Base-by-base conservation (phyloP, 2,329 filamentous ascomycete genomes). In the Myriosclerotinia duriaeana region DNA sequence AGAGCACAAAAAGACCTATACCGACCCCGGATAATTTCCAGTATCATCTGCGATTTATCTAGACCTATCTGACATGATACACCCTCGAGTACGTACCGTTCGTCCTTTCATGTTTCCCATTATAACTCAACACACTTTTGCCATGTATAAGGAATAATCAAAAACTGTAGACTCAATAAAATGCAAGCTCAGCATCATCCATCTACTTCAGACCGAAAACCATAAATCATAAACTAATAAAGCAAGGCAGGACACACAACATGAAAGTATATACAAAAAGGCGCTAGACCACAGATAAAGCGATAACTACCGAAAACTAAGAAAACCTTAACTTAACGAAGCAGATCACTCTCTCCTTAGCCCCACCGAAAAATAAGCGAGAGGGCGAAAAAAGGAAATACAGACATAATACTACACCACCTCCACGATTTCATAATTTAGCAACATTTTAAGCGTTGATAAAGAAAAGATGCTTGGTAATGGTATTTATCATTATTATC, bases 341-440 rank as follows among this genome's bases (percentile, higher is more conserved):
- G 26, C 7, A 38, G 38, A 14, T 15, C n/a, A 20, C 30, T 50
- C 34, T 50, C 44, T 61, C 44, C 58, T 61, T 61, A 26, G 38
- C 7, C n/a, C 30, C 46, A 26, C 46, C 34, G 40, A 20, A 26
- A 36, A 61, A 50, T 61, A 61, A 61, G 58, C 58, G 58, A 61
- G 30, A 38, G 5, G 15, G n/a, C 9, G n/a, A 60, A 50, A 38
- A 20, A 11, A 26, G 26, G 26, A 26, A 60, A n/a, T 58, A 2
- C 12, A 44, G 8, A 44, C 34, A 2, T 6, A 34, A 34, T 34
- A 34, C 30, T 6, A 34, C 30, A 17, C 17, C n/a, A 36, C 46
- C 58, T 38, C 30, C 20, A 3, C 12, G 38, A 60, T 50, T 60
- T n/a, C 30, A 26, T 5, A 17, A 38, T 38, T 50, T 26, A 38